Evolutionary conservation across 306 rosid genomes (phyloP), one percentile per base, ranked within the genome.

Genomic region (Prunus campanulata): DNA sequence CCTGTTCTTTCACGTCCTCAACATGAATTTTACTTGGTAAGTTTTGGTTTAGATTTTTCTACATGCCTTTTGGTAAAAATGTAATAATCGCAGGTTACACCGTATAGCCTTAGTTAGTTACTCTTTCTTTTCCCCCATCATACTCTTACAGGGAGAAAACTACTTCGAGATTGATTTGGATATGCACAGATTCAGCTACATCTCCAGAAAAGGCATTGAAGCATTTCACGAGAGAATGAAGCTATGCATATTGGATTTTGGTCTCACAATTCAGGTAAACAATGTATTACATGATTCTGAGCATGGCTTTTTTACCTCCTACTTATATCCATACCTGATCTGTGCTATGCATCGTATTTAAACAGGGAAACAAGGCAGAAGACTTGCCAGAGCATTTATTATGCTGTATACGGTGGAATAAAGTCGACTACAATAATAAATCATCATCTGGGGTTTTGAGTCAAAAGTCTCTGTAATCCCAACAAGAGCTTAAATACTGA

Each of bases 1-100:
- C 98, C 98, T 77, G 90, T 92, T 62, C 97, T 95, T 77, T 90
- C 99, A 13, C 97, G 99, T 11, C 99, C 99, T 56, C 99, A 95
- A 55, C 99, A 95, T 12, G 99, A 95, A 71, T 95, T 92, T 87
- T 95, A 68, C 88, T 78, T 88, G 96, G 99, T 95, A 83, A 75
- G 35, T 77, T 68, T 75, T 47, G 67, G 60, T 47, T 44, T 68
- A 11, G 47, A 39, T 63, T 25, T 50, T 67, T 68, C 57, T 6
- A 5, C 55, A 3, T 35, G 12, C 39, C 67, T 54, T 14, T 61
- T 8, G 2, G 27, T 60, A 42, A 19, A 35, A 8, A 6, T 4
- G 29, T 24, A 8, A 4, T 48, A 68, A 47, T 68, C 44, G 11
- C 8, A 27, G 8, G 22, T 51, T 24, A n/a, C 47, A 35, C 15